These are phyloP conservation scores for Apiotrichum akiyoshidainum DNA, from an alignment of 1,284 basidiomycete species.

Conservation along the genomic window DNA sequence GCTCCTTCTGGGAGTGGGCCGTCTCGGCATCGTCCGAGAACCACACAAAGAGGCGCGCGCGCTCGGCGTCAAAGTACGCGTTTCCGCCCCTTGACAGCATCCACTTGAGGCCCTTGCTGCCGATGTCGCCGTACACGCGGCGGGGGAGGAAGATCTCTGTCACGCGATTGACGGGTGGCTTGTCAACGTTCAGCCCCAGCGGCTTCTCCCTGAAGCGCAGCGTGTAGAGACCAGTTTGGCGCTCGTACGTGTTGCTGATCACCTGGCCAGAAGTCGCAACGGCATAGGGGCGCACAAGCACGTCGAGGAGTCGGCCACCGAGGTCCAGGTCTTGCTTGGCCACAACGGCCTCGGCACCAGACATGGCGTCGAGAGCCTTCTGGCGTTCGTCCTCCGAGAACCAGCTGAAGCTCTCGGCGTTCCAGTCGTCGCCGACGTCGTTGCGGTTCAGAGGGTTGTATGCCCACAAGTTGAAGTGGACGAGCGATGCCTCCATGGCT, in stretches of 20 bases:
- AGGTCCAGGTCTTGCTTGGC: conserved; percentile 67
- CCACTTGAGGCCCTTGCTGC: conserved; percentile 21
- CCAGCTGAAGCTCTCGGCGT: conserved; percentile 93
- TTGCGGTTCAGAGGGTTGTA: conserved; percentile 89
- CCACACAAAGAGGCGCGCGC: conserved; percentile 40
- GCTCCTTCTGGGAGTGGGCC: background rate
- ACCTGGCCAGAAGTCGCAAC: conserved; percentile 47
- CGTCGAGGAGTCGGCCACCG: conserved; percentile 71
- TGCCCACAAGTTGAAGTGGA: conserved; percentile 87
- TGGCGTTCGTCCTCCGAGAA: conserved; percentile 59
- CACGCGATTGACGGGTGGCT: conserved; percentile 57
- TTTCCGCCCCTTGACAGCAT: conserved; percentile 28
- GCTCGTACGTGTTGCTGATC: conserved; percentile 30
- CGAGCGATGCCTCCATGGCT: conserved; percentile 66
- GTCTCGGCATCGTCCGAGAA: conserved; percentile 29
- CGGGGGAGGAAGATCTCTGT: conserved; percentile 76
- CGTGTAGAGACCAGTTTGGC: conserved; percentile 26
- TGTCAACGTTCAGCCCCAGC: conserved; percentile 26
- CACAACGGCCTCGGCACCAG: conserved; percentile 19
- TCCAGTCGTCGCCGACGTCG: conserved; percentile 81
- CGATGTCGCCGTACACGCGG: conserved; percentile 26
- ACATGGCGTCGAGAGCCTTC: conserved; percentile 50
- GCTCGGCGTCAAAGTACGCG: conserved; percentile 31
- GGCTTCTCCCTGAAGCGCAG: conserved; percentile 33
- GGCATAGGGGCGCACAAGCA: conserved; percentile 59